Percentiles rank a stretch among this genome's conserved stretches.
phyloP scores from a whole-genome alignment of 805 yeast species.

The Ogataea angusta region DNA sequence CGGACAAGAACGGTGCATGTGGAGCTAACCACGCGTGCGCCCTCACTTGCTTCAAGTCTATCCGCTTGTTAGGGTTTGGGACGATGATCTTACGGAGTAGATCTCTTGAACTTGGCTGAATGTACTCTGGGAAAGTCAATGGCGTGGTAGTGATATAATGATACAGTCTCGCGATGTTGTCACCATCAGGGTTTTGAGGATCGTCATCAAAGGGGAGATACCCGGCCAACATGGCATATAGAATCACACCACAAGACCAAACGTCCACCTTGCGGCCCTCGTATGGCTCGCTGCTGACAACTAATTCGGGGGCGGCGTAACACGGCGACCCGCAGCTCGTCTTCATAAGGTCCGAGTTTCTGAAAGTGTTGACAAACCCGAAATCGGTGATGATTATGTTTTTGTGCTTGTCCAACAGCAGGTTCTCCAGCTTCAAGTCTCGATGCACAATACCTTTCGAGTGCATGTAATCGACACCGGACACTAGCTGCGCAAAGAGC shows the following conservation, averaged over 20 bases:
- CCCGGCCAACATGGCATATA: slow-evolving; percentile 96
- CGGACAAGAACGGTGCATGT: slow-evolving; percentile 75
- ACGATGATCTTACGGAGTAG: slow-evolving; percentile 79
- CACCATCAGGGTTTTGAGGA: slow-evolving; percentile 93
- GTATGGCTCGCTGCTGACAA: slow-evolving; percentile 80
- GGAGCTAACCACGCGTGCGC: slow-evolving; percentile 88
- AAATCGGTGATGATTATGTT: slow-evolving; percentile 86
- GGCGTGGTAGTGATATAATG: slow-evolving; percentile 90
- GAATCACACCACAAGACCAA: slow-evolving; percentile 95
- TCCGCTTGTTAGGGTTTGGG: slow-evolving; percentile 78
- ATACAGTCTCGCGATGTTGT: slow-evolving; percentile 86
- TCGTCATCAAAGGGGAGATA: slow-evolving; percentile 97
- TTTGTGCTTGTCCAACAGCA: slow-evolving; percentile 78
- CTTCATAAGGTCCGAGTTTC: slow-evolving; percentile 74
- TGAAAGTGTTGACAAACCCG: slow-evolving; percentile 90
- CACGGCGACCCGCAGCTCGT: slow-evolving; percentile 98
- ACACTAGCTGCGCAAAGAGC: slow-evolving; percentile 86
- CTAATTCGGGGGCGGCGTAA: slow-evolving; percentile 97
- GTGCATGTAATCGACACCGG: slow-evolving; percentile 90
- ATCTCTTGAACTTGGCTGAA: slow-evolving; percentile 88
- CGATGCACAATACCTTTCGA: slow-evolving; percentile 77
- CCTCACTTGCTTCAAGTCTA: slow-evolving; percentile 64
- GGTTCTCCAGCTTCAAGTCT: slow-evolving; percentile 72
- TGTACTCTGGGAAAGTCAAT: slow-evolving; percentile 91
- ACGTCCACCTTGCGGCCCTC: slow-evolving; percentile 92